Evolutionary conservation across 2,329 filamentous ascomycete species (phyloP).

Genomic region (Colletotrichum navitas): DNA sequence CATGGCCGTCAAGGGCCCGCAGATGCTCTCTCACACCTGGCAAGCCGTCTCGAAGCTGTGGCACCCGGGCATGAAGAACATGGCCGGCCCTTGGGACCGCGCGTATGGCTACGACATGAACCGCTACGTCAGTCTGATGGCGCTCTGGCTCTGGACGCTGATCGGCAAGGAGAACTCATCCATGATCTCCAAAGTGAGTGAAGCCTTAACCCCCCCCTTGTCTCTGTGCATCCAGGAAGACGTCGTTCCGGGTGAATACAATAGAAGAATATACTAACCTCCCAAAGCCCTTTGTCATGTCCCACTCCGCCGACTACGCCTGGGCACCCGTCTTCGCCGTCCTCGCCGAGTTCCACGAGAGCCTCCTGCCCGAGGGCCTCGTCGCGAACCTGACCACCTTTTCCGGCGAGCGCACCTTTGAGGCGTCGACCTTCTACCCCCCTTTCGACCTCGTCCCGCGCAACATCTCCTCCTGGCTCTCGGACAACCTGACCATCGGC

Average conservation of each 20-base stretch:
- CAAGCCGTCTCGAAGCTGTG: constrained; percentile 64
- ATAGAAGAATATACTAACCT: constrained; percentile 9
- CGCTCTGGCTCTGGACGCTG: constrained; percentile 69
- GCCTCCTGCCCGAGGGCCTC: constrained; percentile 58
- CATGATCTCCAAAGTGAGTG: constrained; percentile 49
- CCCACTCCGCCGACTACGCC: constrained; percentile 70
- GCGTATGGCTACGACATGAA: constrained; percentile 75
- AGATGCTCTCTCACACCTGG: constrained; percentile 68
- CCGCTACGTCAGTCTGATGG: constrained; percentile 69
- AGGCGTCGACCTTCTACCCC: constrained; percentile 66
- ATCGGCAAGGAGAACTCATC: constrained; percentile 61
- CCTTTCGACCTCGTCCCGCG: constrained; percentile 68
- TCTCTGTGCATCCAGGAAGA: not conserved
- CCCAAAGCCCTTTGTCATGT: constrained; percentile 63
- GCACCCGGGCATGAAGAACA: constrained; percentile 69
- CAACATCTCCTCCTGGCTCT: constrained; percentile 71
- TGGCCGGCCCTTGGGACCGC: constrained; percentile 75
- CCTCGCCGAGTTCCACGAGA: constrained; percentile 62
- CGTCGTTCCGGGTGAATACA: not conserved
- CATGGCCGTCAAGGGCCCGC: constrained; percentile 63
- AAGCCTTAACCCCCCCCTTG: not conserved
- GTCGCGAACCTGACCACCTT: constrained; percentile 60
- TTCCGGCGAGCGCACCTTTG: constrained; percentile 65
- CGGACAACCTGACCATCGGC: constrained; percentile 69
- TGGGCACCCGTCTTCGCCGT: constrained; percentile 69